phyloP scores from a whole-genome alignment of 495 filamentous ascomycete genomes.

The Neurospora pannonica region DNA sequence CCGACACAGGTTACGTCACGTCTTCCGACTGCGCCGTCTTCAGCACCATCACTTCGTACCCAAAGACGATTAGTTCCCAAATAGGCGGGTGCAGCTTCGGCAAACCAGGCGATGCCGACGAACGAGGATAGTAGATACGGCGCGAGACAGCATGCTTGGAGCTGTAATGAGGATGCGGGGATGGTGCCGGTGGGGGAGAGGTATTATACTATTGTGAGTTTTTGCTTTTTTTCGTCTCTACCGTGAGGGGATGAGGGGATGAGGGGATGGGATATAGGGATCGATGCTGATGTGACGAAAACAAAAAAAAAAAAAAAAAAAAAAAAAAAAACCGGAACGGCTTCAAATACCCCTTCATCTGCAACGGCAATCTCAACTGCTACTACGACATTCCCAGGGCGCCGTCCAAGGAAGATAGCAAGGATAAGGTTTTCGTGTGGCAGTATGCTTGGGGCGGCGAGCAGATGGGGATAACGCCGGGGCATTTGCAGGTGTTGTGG shows the following conservation, averaged over 20 bases:
- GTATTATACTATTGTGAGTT: conserved; percentile 24
- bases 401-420: background rate
- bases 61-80: conserved; percentile 19
- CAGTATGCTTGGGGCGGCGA: conserved; percentile 24
- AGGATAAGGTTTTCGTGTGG: conserved; percentile 17
- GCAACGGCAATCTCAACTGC: conserved; percentile 25
- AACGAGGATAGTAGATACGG: conserved; percentile 30
- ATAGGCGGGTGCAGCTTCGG: conserved; percentile 24
- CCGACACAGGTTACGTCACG: conserved; percentile 16
- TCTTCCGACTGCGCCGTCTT: conserved; percentile 23
- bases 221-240: no score
- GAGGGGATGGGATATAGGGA: background rate
- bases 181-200: conserved; percentile 1
- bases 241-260: no score
- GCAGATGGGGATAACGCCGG: conserved; percentile 18
- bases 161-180: conserved; percentile 7
- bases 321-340: no score
- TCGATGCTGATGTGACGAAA: background rate
- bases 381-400: conserved; percentile 20
- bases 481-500: conserved; percentile 22
- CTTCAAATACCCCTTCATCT: conserved; percentile 22
- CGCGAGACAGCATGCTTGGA: conserved; percentile 14
- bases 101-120: conserved; percentile 17
- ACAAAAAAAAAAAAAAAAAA: no score
- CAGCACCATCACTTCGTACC: conserved; percentile 8